Base-by-base conservation (phyloP, 192 early-diverging fungal species). In the Umbelopsis sp. region DNA sequence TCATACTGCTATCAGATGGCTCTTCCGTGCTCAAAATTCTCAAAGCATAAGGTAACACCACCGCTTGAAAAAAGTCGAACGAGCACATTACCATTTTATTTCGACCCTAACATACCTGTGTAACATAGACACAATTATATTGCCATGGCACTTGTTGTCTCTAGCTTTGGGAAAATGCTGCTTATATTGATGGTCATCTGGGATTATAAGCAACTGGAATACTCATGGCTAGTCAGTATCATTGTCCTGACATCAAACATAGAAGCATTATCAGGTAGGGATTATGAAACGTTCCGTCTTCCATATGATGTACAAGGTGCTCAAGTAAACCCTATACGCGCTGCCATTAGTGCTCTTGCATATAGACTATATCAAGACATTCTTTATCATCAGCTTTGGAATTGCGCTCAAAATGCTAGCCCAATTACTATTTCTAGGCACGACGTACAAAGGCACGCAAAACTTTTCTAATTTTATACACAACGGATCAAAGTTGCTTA, bases 171-270 rank as follows among this genome's bases (percentile, higher is more conserved):
- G 37, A 94, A 93, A 77, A 86, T 97, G 68, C 78, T 97, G 68
- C 82, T 91, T 52, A 91, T 97, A 16, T 77, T 95, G 50, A 91
- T 95, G 86, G 94, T 95, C 3, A 91, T 97, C 53, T 97, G 95
- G 95, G 90, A 95, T 68, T 95, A 95, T 73, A 88, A 88, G 33
- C 86, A 91, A 71, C 74, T 91, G 4, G 89, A 93, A n/a, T 89
- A 92, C 52, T 88, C 91, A 15, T 93, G 92, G 92, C 74, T 93
- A 20, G 84, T 97, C 35, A 93, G 87, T 74, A 78, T 89, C 25
- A 80, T 95, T 12, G 87, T 91, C 8, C 82, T 95, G 8, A 90
- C 88, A 8, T 93, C 91, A 21, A 92, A 94, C 69, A 76, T 88
- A 0, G 88, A 89, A 20, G 93, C 93, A 1, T 64, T 93, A 67